Evolutionary conservation across 106 monocot genomes (phyloP).

Genomic region (Agapanthus africanus): DNA sequence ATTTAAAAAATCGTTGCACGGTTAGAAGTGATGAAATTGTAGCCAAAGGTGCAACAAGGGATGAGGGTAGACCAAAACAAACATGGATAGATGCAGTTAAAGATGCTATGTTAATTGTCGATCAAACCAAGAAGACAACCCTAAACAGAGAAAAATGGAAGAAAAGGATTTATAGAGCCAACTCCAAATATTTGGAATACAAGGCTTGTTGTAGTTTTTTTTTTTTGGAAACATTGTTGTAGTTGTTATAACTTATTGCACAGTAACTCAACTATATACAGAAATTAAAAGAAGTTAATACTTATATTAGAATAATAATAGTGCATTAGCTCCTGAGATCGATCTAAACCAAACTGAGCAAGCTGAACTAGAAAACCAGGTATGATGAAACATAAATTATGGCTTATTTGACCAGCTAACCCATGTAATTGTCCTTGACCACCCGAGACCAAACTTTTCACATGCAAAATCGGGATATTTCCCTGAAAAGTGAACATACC

Average conservation of each 20-base stretch:
- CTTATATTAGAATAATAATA: neutral
- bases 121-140: no score
- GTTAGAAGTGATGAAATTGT: no score
- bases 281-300: neutral
- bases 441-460: neutral
- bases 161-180: no score
- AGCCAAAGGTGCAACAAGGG: no score
- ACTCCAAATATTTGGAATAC: no score
- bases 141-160: no score
- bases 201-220: no score
- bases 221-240: no score
- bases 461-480: neutral
- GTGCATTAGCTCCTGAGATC: neutral
- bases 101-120: no score
- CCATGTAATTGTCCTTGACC: neutral
- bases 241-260: neutral
- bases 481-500: conserved; percentile 28
- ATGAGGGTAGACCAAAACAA: no score
- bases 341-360: neutral
- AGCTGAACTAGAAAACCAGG: neutral
- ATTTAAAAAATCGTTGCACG: no score
- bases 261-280: neutral
- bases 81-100: no score
- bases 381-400: neutral
- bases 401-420: neutral